phyloP scores from a whole-genome alignment of 1,284 basidiomycete species.

The Mycosarcoma mackinlayi region DNA sequence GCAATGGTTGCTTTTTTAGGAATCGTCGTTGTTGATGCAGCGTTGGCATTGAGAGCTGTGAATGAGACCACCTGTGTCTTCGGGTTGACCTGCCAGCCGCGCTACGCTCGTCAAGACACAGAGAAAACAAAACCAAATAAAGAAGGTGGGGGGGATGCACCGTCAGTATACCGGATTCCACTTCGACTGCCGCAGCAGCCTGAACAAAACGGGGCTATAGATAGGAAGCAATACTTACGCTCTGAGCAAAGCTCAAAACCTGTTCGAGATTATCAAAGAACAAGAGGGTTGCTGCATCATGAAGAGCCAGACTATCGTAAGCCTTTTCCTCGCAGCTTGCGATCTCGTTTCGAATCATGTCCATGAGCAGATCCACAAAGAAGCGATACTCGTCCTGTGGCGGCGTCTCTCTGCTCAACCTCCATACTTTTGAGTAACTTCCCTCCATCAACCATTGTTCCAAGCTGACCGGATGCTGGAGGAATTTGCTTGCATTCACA shows the following conservation, averaged over 20 bases:
- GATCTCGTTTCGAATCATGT: constrained; percentile 93
- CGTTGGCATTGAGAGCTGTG: constrained; percentile 33
- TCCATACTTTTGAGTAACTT: constrained; percentile 97
- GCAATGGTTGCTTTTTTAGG: constrained; percentile 65
- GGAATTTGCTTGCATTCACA: constrained; percentile 51
- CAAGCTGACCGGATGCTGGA: constrained; percentile 68
- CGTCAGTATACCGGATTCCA: no score
- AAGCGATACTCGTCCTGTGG: constrained; percentile 81
- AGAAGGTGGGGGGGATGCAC: no score
- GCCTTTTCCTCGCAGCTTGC: constrained; percentile 91
- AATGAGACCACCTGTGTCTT: constrained; percentile 67
- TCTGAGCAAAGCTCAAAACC: constrained; percentile 79
- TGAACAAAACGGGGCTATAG: background rate
- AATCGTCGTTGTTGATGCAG: constrained; percentile 36
- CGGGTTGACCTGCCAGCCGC: constrained; percentile 69
- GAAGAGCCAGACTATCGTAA: constrained; percentile 85
- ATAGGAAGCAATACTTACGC: constrained; percentile 67
- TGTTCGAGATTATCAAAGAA: constrained; percentile 86
- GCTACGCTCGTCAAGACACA: no score
- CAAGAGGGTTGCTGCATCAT: constrained; percentile 85
- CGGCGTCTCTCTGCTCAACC: constrained; percentile 81
- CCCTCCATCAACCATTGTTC: constrained; percentile 99
- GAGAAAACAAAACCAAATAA: background rate
- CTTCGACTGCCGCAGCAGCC: no score
- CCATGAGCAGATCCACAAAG: constrained; percentile 89